Evolutionary conservation across 164 flowering plant species (phyloP).

Genomic region (Vitis rotundifolia): DNA sequence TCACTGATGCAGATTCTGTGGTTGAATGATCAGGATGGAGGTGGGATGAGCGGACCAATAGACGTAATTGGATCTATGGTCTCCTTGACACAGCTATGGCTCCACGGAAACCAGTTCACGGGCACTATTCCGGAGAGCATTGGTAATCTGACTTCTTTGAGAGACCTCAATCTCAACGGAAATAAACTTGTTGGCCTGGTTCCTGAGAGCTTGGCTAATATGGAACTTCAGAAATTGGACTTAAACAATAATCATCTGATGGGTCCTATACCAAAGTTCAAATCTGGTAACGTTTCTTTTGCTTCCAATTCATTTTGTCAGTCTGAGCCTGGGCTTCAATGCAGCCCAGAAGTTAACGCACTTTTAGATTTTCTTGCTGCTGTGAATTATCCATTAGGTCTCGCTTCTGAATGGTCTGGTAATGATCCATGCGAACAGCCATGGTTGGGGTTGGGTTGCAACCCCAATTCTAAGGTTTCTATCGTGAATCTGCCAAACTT

Average conservation of each 20-base stretch:
- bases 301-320: slow-evolving; percentile 57
- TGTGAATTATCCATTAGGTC: slow-evolving; percentile 48
- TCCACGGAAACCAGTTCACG: slow-evolving; percentile 74
- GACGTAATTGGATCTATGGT: slow-evolving; percentile 55
- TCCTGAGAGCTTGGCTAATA: slow-evolving; percentile 48
- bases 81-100: slow-evolving; percentile 54
- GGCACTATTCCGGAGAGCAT: slow-evolving; percentile 70
- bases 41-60: slow-evolving; percentile 59
- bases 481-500: slow-evolving; percentile 50
- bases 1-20: slow-evolving; percentile 55
- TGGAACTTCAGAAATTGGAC: slow-evolving; percentile 46
- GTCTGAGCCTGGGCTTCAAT: slow-evolving; percentile 43
- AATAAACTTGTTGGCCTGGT: slow-evolving; percentile 72
- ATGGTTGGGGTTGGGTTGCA: slow-evolving; percentile 73
- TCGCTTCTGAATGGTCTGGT: slow-evolving; percentile 66
- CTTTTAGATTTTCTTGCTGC: slow-evolving; percentile 66
- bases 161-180: slow-evolving; percentile 56
- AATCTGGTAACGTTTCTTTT: slow-evolving; percentile 30
- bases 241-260: slow-evolving; percentile 55
- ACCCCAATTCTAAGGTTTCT: slow-evolving; percentile 34
- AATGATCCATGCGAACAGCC: slow-evolving; percentile 69
- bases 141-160: slow-evolving; percentile 48
- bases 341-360: slow-evolving; percentile 60
- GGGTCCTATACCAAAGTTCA: slow-evolving; percentile 67
- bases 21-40: slow-evolving; percentile 67